phyloP scores from a whole-genome alignment of 768 basidiomycete genomes.

The Trametes maxima region DNA sequence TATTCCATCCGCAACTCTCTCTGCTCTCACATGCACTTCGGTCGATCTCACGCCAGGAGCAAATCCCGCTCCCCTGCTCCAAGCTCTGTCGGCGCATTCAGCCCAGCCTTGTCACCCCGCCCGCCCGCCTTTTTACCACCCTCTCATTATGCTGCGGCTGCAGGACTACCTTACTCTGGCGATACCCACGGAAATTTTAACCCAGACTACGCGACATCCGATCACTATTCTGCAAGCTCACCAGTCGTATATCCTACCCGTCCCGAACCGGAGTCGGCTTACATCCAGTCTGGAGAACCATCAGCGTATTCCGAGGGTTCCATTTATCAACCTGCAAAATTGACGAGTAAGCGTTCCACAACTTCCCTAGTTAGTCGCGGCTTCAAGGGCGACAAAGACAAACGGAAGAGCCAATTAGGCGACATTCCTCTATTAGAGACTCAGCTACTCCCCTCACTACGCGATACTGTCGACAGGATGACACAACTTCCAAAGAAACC shows the following conservation, averaged over 20 bases:
- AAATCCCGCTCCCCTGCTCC: conserved; percentile 27
- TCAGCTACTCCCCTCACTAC: conserved; percentile 66
- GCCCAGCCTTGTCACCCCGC: conserved; percentile 5
- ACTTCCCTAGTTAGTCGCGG: neutral
- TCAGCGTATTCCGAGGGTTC: conserved; percentile 1
- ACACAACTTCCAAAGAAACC: conserved; percentile 39
- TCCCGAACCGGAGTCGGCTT: no score
- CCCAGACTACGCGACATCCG: neutral
- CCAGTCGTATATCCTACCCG: no score
- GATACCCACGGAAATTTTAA: neutral
- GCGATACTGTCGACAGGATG: conserved; percentile 77
- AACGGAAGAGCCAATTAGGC: conserved; percentile 45
- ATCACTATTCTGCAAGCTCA: neutral
- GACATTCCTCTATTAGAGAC: conserved; percentile 64
- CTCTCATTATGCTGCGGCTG: conserved; percentile 41
- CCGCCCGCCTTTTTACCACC: conserved; percentile 36
- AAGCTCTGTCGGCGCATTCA: neutral
- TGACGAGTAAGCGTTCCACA: conserved; percentile 15
- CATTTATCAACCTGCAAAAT: conserved; percentile 2
- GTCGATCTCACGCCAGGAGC: conserved; percentile 22
- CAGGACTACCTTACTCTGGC: conserved; percentile 25
- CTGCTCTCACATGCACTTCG: conserved; percentile 16
- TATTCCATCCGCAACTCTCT: neutral
- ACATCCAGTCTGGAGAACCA: neutral
- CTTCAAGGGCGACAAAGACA: conserved; percentile 11